Evolutionary conservation across 371 early-diverging fungal species (phyloP), one percentile per base, ranked within the genome.

Genomic region (Entomophthora muscae): DNA sequence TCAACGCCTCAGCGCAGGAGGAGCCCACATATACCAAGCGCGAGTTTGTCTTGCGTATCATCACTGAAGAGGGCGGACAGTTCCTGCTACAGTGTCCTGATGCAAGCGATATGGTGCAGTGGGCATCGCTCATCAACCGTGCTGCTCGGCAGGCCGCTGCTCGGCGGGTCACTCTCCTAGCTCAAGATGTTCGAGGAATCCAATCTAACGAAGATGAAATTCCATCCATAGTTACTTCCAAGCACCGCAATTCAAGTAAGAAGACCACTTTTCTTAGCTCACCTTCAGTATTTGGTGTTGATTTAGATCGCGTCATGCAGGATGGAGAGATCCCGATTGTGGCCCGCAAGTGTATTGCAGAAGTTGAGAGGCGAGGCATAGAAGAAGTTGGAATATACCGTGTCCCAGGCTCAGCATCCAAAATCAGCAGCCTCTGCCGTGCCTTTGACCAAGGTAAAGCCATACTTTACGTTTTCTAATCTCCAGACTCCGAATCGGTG

Each of bases 301-400:
- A 76, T 32, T 62, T 89, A 28, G 71, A 70, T 1, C 64, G 70
- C 29, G 67, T 85, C 23, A 84, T 86, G 86, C 68, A 69, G 3
- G 79, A 83, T 60, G 76, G 78, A 0, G 65, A 75, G 12, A 68
- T 82, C 3, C 83, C 86, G 1, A 57, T 79, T 21, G 67, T 83
- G 3, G 83, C 83, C 1, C 79, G 80, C 55, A 85, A 82, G 70
- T 89, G 90, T 59, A 78, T 89, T 56, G 53, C 71, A 0, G 90
- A 89, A 64, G 83, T 89, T 31, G 90, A 89, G 73, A 72, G 70
- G 32, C 78, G 90, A 56, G 90, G 73, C 10, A 68, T 89, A n/a
- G 84, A 82, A 56, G 90, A 89, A 65, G 81, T 89, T 31, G 90
- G 90, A 17, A 88, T 89, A 13, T 89, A 89, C 63, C 81, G 90